Evolutionary conservation across 2,329 filamentous ascomycete genomes (phyloP), one percentile per base, ranked within the genome.

Genomic region (Catunica adiposa): DNA sequence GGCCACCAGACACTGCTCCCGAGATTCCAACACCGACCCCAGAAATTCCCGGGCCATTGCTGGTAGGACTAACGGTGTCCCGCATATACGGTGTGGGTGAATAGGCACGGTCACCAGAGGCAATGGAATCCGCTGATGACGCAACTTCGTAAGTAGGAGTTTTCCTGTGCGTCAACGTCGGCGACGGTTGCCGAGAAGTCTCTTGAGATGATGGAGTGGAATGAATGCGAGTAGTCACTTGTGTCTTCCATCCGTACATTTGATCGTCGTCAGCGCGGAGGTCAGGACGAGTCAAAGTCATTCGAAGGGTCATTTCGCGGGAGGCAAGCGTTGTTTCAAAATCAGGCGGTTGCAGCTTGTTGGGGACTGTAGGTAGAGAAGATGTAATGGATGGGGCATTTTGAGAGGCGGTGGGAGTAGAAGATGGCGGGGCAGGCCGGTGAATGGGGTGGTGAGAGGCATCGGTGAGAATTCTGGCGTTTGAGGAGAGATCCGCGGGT

Each of bases 221-320:
- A 25, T 47, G 51, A 42, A 31, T 29, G n/a, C 11, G 22, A 29
- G 37, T 17, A 11, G 52, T 46, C 1, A 54, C 26, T 11, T 50
- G 46, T n/a, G 25, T 54, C 63, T 83, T 78, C 80, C 82, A 86
- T 44, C 80, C 80, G 62, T 89, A 86, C 15, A 86, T 74, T 59
- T 82, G 75, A 9, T 83, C 79, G 59, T 90, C 84, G 60, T 82
- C 75, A 3, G 83, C 82, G 44, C 89, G 82, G 51, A 97, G 75
- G 65, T 97, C 90, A 0, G 89, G 86, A 50, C 89, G 76, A 2
- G 92, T 97, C 55, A 97, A 76, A 0, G 90, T 97, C 89, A 97
- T 94, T 51, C 89, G 86, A 51, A 97, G 70, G 2, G 92, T 97
- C 89, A 96, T 96, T 67, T 97, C 89, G 34, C 89, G 65, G 25